These are phyloP conservation scores for Hanseniaspora jakobsenii DNA, from an alignment of 805 yeast species.

Conservation along the genomic window DNA sequence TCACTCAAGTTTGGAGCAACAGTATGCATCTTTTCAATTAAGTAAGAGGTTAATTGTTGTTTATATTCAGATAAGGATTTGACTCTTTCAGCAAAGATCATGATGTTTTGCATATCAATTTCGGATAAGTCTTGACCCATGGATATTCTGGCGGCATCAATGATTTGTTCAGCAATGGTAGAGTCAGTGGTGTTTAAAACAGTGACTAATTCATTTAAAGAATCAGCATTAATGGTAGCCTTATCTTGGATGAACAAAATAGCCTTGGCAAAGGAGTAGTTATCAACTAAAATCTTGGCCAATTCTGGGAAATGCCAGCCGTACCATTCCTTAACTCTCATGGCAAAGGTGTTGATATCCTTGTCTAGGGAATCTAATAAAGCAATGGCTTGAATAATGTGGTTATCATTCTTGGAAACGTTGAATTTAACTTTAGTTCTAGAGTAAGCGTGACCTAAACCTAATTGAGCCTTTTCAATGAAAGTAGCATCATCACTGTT, in stretches of 20 bases:
- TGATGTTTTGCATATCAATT: conserved; percentile 83
- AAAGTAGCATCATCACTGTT: conserved; percentile 64
- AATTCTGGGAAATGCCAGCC: conserved; percentile 98
- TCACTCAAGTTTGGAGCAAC: conserved; percentile 97
- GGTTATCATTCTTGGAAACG: conserved; percentile 97
- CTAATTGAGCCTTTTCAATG: conserved; percentile 93
- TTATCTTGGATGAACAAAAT: conserved; percentile 79
- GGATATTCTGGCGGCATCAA: conserved; percentile 90
- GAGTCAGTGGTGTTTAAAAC: conserved; percentile 76
- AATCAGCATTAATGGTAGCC: conserved; percentile 64
- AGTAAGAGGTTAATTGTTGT: conserved; percentile 65
- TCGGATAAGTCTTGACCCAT: conserved; percentile 98
- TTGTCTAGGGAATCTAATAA: conserved; percentile 93
- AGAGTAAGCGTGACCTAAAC: conserved; percentile 97
- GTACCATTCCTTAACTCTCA: conserved; percentile 97
- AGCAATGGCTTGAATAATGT: conserved; percentile 97
- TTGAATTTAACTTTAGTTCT: conserved; percentile 98
- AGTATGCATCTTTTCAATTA: conserved; percentile 90
- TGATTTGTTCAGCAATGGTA: conserved; percentile 77
- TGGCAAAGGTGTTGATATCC: conserved; percentile 92
- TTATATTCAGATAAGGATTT: conserved; percentile 88
- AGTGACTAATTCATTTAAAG: conserved; percentile 83
- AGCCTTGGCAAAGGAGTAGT: conserved; percentile 72
- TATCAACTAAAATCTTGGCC: conserved; percentile 82
- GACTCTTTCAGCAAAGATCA: conserved; percentile 86